Evolutionary conservation across 2,329 filamentous ascomycete species (phyloP).

Genomic region (Fusarium metavorans): DNA sequence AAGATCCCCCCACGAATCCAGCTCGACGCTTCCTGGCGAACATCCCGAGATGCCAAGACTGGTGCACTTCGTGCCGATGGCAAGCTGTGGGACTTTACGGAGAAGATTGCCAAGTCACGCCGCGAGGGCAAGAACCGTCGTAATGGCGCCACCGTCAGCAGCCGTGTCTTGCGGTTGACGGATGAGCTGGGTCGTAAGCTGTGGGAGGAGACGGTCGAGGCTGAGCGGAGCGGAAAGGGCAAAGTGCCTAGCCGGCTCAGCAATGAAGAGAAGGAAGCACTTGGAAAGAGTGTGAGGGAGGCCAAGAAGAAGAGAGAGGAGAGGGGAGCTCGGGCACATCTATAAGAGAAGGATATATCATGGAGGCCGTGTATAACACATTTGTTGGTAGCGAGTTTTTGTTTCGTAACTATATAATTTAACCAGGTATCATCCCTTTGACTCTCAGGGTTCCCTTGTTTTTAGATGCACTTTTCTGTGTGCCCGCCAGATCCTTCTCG

Average conservation of each 20-base stretch:
- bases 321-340: conserved; percentile 63
- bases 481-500: not conserved
- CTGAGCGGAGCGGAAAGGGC: conserved; percentile 51
- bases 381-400: conserved; percentile 14
- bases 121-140: conserved; percentile 95
- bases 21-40: conserved; percentile 81
- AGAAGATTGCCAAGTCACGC: conserved; percentile 83
- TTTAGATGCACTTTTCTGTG: not conserved
- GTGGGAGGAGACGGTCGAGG: conserved; percentile 68
- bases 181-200: conserved; percentile 78
- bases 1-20: conserved; percentile 73
- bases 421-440: not conserved
- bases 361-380: conserved; percentile 19
- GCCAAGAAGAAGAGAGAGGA: conserved; percentile 62
- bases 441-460: not conserved
- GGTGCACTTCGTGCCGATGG: conserved; percentile 76
- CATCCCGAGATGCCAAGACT: conserved; percentile 71
- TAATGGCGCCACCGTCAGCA: conserved; percentile 91
- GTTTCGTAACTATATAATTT: not conserved
- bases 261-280: conserved; percentile 61
- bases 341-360: conserved; percentile 49
- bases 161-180: conserved; percentile 81
- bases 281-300: conserved; percentile 59
- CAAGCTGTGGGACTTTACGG: conserved; percentile 90
- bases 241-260: conserved; percentile 59